Evolutionary conservation across 805 yeast species (phyloP), one percentile per base, ranked within the genome.

Genomic region (Candida qinlingensis): DNA sequence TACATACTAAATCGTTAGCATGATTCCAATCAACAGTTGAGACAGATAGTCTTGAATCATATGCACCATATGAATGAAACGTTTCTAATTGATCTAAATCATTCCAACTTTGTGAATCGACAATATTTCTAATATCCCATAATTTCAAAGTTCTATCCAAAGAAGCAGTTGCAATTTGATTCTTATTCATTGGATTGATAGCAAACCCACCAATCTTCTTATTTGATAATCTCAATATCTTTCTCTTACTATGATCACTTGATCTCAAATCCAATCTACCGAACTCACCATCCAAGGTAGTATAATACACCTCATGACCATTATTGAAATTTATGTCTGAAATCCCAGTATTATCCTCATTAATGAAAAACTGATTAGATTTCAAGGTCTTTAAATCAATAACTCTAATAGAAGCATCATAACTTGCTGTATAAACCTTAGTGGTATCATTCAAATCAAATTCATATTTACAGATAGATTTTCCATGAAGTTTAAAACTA

Each of bases 171-270:
- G 92, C 95, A 1, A 90, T 73, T 53, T 86, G 86, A 55, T 81
- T 64, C 1, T 76, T 67, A 34, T 74, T 71, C 13, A 69, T 64
- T 1, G 98, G 98, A 58, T 89, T 89, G 13, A 88, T 76, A 1
- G 84, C 62, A 65, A 94, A 88, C 1, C 95, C 89, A 0, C 98
- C 98, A 48, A 94, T 91, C 62, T 94, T 94, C 62, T 92, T 91
- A 59, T 87, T 95, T 49, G 91, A 88, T 12, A 91, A 64, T 54
- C 95, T 72, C 40, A 57, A 45, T 3, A 57, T 50, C 10, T 61
- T 54, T 19, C 56, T 52, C 33, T 58, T 57, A 3, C 66, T 54
- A 50, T 69, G 71, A 43, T 73, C 72, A 33, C 59, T 57, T 13
- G 72, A 65, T 53, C 99, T 71, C 10, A 81, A 46, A 63, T 92